Conservation (phyloP, 2,329 filamentous ascomycete genomes). For the Metarhizium album region DNA sequence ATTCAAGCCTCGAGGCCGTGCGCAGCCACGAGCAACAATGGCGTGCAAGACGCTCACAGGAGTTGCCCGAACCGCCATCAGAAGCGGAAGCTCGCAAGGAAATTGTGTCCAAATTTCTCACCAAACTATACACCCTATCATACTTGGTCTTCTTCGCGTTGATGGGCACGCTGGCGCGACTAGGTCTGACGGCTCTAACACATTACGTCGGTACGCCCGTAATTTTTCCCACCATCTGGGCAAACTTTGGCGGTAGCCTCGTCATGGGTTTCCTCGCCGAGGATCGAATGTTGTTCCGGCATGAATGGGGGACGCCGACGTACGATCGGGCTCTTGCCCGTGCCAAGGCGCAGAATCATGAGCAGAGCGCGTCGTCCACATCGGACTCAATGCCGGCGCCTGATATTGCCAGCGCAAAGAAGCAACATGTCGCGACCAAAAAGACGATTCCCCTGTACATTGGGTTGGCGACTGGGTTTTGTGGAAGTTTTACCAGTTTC, state of each 20-base stretch:
- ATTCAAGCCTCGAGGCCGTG: conserved; percentile 9
- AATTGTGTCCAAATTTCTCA: conserved; percentile 37
- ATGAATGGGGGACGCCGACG: conserved; percentile 47
- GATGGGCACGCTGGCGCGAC: conserved; percentile 69
- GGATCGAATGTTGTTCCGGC: conserved; percentile 63
- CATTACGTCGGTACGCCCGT: conserved; percentile 69
- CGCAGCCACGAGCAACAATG: conserved; percentile 8
- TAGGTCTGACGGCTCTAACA: conserved; percentile 71
- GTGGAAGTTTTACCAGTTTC: conserved; percentile 83
- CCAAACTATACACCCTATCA: conserved; percentile 60
- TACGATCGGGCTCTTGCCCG: conserved; percentile 26
- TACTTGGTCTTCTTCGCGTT: conserved; percentile 81
- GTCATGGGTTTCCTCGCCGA: conserved; percentile 80
- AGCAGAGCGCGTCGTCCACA: conserved; percentile 20
- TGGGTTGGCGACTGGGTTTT: conserved; percentile 77
- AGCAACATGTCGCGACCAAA: conserved; percentile 54
- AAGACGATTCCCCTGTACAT: conserved; percentile 86
- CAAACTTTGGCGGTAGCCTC: conserved; percentile 72
- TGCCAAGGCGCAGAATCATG: conserved; percentile 22
- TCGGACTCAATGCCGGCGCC: conserved; percentile 9
- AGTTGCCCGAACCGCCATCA: conserved; percentile 5
- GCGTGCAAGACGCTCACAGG: conserved; percentile 4
- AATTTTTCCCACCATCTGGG: conserved; percentile 68
- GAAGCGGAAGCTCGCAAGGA: conserved; percentile 4
- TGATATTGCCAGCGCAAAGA: conserved; percentile 36